Evolutionary conservation across 169 alveolate species (phyloP), one percentile per base, ranked within the genome.

Genomic region (Plasmodium inui): DNA sequence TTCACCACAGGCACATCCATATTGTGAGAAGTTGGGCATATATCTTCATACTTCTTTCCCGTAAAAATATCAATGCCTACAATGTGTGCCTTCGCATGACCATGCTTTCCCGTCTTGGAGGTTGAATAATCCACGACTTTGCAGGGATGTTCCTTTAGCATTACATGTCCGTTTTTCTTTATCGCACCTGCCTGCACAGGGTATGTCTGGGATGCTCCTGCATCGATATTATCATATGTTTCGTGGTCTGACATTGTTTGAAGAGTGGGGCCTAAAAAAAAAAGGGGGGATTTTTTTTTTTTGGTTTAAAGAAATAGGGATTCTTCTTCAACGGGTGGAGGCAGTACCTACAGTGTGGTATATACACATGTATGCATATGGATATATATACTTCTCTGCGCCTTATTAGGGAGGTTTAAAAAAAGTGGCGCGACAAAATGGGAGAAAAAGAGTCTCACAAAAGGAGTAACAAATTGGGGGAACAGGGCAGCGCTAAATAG

Each of bases 91-190:
- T 99, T 99, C 76, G 99, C 99, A 96, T 98, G 99, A 53, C 99
- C 99, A 97, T 99, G 99, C 97, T 99, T 99, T 67, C 99, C 99
- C 8, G 99, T 98, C 97, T 99, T 99, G 74, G 99, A 98, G 2
- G 99, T 98, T 37, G 99, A 97, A 92, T 97, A 97, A 83, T 98
- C 99, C 37, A 98, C 98, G 37, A 99, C 99, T 96, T 98, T 99
- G 98, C 99, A 99, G 32, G 99, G 99, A 96, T 98, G 98, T 46
- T 99, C 99, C 95, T 98, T 99, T 96, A 99, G 95, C 99, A 99
- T 98, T 67, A 98, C 98, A 95, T 98, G 98, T n/a, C 99, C 99
- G 93, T 98, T 98, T 95, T 98, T 99, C 96, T 98, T 98, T 89
- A 99, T 96, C 85, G 99, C 98, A 83, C 99, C 99, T 90, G 99